A percentile compares a stretch with the other conserved stretches of the same genome.
Evolutionary conservation across 306 rosid genomes (phyloP).

Genomic region (Potentilla sterilis): DNA sequence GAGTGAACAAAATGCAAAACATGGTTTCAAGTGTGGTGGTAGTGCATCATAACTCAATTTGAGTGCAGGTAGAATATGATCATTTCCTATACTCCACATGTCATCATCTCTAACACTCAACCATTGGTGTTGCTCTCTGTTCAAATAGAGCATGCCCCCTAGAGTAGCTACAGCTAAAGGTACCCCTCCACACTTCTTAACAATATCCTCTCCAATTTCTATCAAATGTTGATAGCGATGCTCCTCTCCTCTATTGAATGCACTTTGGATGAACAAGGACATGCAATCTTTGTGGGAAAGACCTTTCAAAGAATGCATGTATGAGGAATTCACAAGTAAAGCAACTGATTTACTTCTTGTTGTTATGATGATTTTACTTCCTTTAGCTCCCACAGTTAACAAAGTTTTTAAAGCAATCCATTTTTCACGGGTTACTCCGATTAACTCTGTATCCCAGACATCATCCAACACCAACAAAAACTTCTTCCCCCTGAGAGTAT

Average conservation of each 20-base stretch:
- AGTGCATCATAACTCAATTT: conserved; percentile 17
- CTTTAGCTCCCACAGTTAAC: background rate
- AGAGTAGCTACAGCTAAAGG: conserved; percentile 6
- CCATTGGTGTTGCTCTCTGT: background rate
- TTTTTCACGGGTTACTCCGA: background rate
- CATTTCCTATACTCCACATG: background rate
- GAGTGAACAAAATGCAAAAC: conserved; percentile 15
- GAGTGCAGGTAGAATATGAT: background rate
- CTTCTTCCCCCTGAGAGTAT: background rate
- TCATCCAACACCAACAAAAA: conserved; percentile 22
- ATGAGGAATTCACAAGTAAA: background rate
- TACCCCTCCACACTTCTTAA: conserved; percentile 14
- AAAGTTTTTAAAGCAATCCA: background rate
- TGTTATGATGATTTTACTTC: conserved; percentile 19
- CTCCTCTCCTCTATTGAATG: background rate
- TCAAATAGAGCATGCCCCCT: background rate
- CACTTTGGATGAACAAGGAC: conserved; percentile 11
- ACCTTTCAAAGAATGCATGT: background rate
- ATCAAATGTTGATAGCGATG: background rate
- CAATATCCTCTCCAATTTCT: conserved; percentile 19
- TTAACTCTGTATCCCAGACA: background rate
- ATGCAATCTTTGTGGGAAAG: background rate
- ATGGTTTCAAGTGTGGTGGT: conserved; percentile 20
- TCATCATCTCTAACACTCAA: conserved; percentile 6
- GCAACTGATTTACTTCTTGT: background rate